phyloP scores from a whole-genome alignment of 2,329 filamentous ascomycete genomes.

The Penicillium expansum region DNA sequence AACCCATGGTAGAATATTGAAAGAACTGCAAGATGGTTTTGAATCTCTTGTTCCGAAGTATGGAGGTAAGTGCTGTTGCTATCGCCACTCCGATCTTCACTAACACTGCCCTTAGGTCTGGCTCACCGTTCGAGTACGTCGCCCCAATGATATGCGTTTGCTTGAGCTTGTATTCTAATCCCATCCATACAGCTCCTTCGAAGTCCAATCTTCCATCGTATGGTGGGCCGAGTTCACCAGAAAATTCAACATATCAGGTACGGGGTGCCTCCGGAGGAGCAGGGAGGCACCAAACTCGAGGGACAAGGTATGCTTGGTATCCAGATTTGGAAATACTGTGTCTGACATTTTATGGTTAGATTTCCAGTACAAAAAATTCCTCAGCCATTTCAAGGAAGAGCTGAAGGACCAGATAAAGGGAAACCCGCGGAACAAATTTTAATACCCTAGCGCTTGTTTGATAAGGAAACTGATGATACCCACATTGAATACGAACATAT shows the following conservation, averaged over 20 bases:
- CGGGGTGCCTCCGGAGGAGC: slow-evolving; percentile 43
- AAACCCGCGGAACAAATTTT: slow-evolving; percentile 33
- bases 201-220: slow-evolving; percentile 45
- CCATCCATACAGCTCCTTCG: slow-evolving; percentile 39
- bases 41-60: slow-evolving; percentile 30
- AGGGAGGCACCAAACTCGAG: slow-evolving; percentile 44
- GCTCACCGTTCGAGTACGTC: slow-evolving; percentile 39
- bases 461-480: slow-evolving; percentile 10
- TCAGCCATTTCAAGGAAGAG: slow-evolving; percentile 44
- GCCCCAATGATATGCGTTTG: background rate
- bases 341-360: slow-evolving; percentile 17
- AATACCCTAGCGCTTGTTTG: slow-evolving; percentile 15
- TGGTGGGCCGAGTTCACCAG: slow-evolving; percentile 45
- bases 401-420: slow-evolving; percentile 43
- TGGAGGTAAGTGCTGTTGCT: slow-evolving; percentile 33
- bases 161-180: slow-evolving; percentile 7
- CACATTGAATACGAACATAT: slow-evolving; percentile 4
- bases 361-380: slow-evolving; percentile 32
- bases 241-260: slow-evolving; percentile 42
- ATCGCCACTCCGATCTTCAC: background rate
- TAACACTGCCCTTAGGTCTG: slow-evolving; percentile 31
- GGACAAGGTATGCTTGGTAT: slow-evolving; percentile 28
- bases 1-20: background rate
- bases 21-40: slow-evolving; percentile 25
- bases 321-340: background rate